Evolutionary conservation across 371 early-diverging fungal genomes (phyloP).

Genomic region (Agmasoma carcini): DNA sequence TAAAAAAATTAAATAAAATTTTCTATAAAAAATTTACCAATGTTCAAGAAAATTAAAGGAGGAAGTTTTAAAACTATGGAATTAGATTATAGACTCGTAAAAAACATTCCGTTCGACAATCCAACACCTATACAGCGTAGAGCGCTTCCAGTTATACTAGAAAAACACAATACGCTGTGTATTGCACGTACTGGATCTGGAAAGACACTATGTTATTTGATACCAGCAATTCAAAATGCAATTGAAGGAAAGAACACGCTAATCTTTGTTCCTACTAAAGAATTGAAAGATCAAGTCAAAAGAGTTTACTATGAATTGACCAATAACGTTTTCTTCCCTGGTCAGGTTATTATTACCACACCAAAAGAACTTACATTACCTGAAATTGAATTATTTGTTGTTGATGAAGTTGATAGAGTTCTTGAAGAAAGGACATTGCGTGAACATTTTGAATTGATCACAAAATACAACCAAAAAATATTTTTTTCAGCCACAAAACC

Average conservation of each 20-base stretch:
- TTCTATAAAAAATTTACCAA: too few species aligned
- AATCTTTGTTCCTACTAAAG: constrained; percentile 51
- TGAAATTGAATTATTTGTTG: constrained; percentile 42
- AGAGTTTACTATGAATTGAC: constrained; percentile 25
- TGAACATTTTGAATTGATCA: constrained; percentile 33
- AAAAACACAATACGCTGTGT: constrained; percentile 86
- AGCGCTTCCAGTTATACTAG: constrained; percentile 75
- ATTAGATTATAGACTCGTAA: constrained; percentile 36
- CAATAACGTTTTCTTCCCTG: constrained; percentile 19
- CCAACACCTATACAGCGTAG: constrained; percentile 83
- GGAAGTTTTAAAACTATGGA: constrained; percentile 50
- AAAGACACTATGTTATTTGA: constrained; percentile 84
- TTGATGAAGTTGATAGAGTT: constrained; percentile 54
- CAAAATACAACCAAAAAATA: constrained; percentile 40
- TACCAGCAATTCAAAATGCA: constrained; percentile 78
- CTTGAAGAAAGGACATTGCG: constrained; percentile 48
- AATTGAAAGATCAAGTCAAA: constrained; percentile 43
- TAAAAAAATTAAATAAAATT: too few species aligned
- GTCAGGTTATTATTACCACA: constrained; percentile 28
- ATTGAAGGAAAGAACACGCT: constrained; percentile 61
- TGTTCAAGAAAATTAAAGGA: constrained; percentile 40
- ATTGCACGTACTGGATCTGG: constrained; percentile 93
- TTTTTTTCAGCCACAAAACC: constrained; percentile 53
- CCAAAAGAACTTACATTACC: constrained; percentile 6
- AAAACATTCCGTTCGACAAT: constrained; percentile 56